These are phyloP conservation scores for Stephania japonica DNA, from an alignment of 164 flowering plant species.

Conservation along the genomic window DNA sequence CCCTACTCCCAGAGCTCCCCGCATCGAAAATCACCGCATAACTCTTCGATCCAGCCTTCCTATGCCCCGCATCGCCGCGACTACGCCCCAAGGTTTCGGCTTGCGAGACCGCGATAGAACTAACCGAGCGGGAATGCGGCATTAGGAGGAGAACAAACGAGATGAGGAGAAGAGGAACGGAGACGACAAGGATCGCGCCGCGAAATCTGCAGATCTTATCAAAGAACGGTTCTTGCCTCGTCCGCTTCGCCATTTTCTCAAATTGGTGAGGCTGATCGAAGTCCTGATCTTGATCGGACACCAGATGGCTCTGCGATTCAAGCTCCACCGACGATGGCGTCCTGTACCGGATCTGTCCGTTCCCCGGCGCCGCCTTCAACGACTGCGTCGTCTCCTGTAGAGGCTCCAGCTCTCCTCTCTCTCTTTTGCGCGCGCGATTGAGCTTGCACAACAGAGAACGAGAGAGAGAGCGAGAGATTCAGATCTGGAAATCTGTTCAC, in stretches of 20 bases:
- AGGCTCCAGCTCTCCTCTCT: conserved; percentile 50
- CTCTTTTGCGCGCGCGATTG: not conserved
- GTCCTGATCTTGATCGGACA: conserved; percentile 17
- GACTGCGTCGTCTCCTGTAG: conserved; percentile 42
- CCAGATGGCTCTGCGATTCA: conserved; percentile 32
- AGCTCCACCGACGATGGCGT: conserved; percentile 85
- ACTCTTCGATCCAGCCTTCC: conserved; percentile 13
- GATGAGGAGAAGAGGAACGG: conserved; percentile 63
- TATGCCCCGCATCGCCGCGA: conserved; percentile 20
- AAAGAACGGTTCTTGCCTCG: conserved; percentile 33
- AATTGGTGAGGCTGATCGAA: conserved; percentile 11
- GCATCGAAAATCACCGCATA: conserved; percentile 93
- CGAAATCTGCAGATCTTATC: conserved; percentile 65
- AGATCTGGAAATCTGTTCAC: not conserved
- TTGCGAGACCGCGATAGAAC: not conserved
- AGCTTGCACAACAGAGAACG: not conserved
- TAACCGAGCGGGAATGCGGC: conserved; percentile 41
- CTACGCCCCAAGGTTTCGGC: conserved; percentile 6
- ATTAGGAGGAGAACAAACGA: conserved; percentile 54
- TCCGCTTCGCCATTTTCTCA: conserved; percentile 35
- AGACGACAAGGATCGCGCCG: conserved; percentile 48
- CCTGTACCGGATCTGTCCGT: conserved; percentile 94
- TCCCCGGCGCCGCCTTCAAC: conserved; percentile 36
- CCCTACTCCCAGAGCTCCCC: conserved; percentile 95
- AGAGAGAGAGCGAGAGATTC: not conserved